Conservation (phyloP, 2,329 filamentous ascomycete genomes). For the Chaetomium strumarium region DNA sequence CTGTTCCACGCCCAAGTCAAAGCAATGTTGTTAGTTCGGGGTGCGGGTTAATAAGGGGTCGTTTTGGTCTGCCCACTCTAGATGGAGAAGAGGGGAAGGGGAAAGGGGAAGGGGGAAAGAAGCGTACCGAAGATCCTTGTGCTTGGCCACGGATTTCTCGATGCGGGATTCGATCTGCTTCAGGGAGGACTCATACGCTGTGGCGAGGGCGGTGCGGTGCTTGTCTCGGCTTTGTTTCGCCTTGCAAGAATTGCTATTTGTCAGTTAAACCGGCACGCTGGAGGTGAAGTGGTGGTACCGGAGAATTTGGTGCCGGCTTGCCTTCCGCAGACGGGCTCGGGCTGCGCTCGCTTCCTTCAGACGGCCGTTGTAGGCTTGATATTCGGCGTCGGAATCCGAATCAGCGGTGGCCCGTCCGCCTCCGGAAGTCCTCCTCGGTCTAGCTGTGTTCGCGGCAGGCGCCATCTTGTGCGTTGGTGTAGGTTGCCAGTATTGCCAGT, state of each 20-base stretch:
- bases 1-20: constrained; percentile 7
- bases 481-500: neutral
- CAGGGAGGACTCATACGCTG: constrained; percentile 14
- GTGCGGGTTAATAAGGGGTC: too few relatives aligned
- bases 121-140: constrained; percentile 16
- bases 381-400: constrained; percentile 18
- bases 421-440: neutral
- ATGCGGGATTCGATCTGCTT: constrained; percentile 15
- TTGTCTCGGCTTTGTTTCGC: constrained; percentile 20
- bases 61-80: too few relatives aligned
- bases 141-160: constrained; percentile 16
- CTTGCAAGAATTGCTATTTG: constrained; percentile 1
- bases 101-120: neutral
- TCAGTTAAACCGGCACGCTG: neutral
- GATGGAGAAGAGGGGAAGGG: neutral
- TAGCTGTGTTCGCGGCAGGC: constrained; percentile 17
- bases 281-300: neutral
- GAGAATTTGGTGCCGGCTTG: neutral
- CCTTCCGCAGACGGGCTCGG: constrained; percentile 18
- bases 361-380: constrained; percentile 15
- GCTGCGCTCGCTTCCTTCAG: constrained; percentile 19
- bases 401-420: neutral
- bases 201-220: constrained; percentile 15
- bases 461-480: constrained; percentile 12
- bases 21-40: too few relatives aligned